Percentiles rank a stretch among this genome's conserved stretches.
These are phyloP conservation scores for Colletotrichum destructivum DNA, from an alignment of 2,329 filamentous ascomycete genomes.

Conservation along the genomic window DNA sequence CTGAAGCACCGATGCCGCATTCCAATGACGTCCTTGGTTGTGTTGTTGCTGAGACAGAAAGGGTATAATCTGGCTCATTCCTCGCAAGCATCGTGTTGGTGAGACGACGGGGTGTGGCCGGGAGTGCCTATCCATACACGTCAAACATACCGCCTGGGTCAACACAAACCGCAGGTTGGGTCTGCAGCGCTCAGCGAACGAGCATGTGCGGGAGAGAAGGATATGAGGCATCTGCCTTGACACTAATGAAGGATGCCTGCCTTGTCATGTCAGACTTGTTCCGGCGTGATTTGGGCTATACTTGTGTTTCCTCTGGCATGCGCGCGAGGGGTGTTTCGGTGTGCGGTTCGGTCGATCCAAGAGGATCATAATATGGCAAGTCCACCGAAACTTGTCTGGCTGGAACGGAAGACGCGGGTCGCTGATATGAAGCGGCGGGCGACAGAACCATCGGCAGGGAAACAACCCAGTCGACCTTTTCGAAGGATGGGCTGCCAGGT, in stretches of 20 bases:
- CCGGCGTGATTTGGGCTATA: neutral
- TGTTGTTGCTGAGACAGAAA: slow-evolving; percentile 23
- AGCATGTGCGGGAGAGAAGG: slow-evolving; percentile 16
- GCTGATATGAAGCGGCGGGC: slow-evolving; percentile 12
- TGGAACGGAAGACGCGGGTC: slow-evolving; percentile 31
- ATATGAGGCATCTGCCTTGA: slow-evolving; percentile 1
- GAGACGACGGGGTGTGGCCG: slow-evolving; percentile 4
- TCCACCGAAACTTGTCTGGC: slow-evolving; percentile 8
- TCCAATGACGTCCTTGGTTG: slow-evolving; percentile 11
- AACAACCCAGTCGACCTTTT: slow-evolving; percentile 5
- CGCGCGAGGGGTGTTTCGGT: neutral
- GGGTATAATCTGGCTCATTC: neutral
- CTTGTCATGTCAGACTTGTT: slow-evolving; percentile 1
- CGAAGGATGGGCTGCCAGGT: neutral
- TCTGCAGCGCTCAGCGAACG: neutral
- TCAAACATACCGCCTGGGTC: slow-evolving; percentile 16
- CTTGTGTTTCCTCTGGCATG: neutral
- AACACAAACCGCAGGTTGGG: slow-evolving; percentile 8
- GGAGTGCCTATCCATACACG: slow-evolving; percentile 17
- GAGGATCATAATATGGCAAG: slow-evolving; percentile 30
- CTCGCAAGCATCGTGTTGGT: slow-evolving; percentile 2
- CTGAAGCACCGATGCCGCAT: slow-evolving; percentile 6
- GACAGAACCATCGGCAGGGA: slow-evolving; percentile 28
- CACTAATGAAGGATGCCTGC: neutral
- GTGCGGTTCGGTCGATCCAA: slow-evolving; percentile 5